Base-by-base conservation (phyloP, 2,329 filamentous ascomycete genomes). In the Malbranchea cinnamomea region DNA sequence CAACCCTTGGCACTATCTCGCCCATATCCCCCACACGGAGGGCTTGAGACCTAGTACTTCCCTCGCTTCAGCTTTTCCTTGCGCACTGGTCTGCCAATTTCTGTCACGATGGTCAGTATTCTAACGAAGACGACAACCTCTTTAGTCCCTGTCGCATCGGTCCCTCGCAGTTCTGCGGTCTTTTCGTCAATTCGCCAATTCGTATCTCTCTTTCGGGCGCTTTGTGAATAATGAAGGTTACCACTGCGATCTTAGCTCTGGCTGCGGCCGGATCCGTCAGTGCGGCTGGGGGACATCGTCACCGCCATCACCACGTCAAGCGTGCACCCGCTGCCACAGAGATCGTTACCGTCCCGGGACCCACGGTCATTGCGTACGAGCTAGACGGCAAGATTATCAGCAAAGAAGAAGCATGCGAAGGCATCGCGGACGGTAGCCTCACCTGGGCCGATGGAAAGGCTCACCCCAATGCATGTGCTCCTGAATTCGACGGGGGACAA, bases 331-430 rank as follows among this genome's bases (percentile, higher is more conserved):
- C 58, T 20, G 56, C 56, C 35, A 58, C 60, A 12, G 56, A 60
- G 39, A 47, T 63, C 31, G 67, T 71, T 31, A 64, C 67, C 32
- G 65, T 74, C 29, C 60, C 67, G 23, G 70, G 66, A 23, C 66
- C 74, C 18, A 74, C 71, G 30, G 68, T 74, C 42, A 71, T 75
- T 33, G 67, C 77, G 33, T 94, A 85, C 57, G 66, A 77, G 49
- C 60, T 85, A 31, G 70, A 78, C 37, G 77, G 75, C 37, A 44
- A 73, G 46, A 39, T 59, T 19, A 66, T 92, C 42, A 60, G 63
- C 31, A 56, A 67, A 36, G 55, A 67, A 0, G 68, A 83, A 36
- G 83, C 83, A 31, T 67, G 77, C 57, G 50, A 69, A 32, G 82
- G 83, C 40, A 66, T 95, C 43, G 58, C 67, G 34, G 68, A 76